Evolutionary conservation across 345 rosid genomes (phyloP).

Genomic region (Salix purpurea): DNA sequence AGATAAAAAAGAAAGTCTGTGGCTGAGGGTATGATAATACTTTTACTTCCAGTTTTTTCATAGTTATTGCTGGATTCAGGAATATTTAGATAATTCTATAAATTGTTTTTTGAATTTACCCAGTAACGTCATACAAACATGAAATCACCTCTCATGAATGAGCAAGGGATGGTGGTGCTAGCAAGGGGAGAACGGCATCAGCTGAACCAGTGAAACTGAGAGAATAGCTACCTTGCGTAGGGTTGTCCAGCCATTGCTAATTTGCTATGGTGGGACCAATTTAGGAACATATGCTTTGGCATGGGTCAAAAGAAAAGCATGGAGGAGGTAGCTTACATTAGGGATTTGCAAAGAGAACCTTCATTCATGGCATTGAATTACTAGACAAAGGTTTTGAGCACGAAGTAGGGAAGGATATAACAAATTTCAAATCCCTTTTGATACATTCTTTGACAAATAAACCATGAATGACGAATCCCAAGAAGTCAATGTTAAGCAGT

Average conservation of each 20-base stretch:
- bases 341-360: background rate
- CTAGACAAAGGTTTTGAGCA: background rate
- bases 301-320: background rate
- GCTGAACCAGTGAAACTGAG: no score
- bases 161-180: background rate
- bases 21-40: no score
- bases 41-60: no score
- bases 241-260: background rate
- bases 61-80: no score
- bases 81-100: no score
- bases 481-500: background rate
- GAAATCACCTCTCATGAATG: no score
- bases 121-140: no score
- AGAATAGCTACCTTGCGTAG: background rate
- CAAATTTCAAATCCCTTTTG: background rate
- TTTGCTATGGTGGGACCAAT: background rate
- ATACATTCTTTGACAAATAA: background rate
- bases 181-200: background rate
- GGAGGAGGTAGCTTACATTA: background rate
- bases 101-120: no score
- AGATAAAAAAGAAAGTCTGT: fast-evolving
- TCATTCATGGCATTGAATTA: background rate
- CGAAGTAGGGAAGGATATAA: background rate
- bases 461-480: background rate
- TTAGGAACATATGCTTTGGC: background rate